Base-by-base conservation (phyloP, 1,284 basidiomycete genomes). In the Pulveroboletus sp. region DNA sequence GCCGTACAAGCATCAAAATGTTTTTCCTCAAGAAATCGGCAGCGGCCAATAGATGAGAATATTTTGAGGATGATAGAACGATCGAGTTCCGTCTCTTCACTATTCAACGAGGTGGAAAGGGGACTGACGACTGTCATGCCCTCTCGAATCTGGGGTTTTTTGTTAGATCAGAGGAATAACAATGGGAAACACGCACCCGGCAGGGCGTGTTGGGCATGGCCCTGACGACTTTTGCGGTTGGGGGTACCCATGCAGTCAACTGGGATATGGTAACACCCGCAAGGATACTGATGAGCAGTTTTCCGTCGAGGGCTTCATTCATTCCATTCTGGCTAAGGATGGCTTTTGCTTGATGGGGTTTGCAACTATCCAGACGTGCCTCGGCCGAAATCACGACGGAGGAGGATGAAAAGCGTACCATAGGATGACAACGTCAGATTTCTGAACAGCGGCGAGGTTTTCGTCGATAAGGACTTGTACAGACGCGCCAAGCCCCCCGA, bases 201-300 rank as follows among this genome's bases (percentile, higher is more conserved):
- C 93, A 94, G 10, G 97, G 96, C 2, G 97, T 99, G 72, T 99
- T 99, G 60, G 97, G 96, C 97, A 99, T 99, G 4, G 95, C 94
- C 52, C 97, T 86, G 49, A 98, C 88, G 49, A 98, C 92, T 62
- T 85, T 87, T 38, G 94, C 94, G n/a, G 78, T 79, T 0, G 86
- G 78, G 20, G 81, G 78, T 28, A 96, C 91, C 89, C 89, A 91
- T 11, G 74, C 79, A 49, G 79, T 75, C 42, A 99, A 79, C 74
- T 98, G 95, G 18, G 79, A 66, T 63, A 98, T 92, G 18, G 92
- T 96, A 7, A 98, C 88, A 62, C 97, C 97, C 11, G 97, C 96
- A 43, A 97, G 87, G 67, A 99, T 98, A 64, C 96, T 98, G 70
- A 98, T 92, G 57, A 99, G 79, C 2, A 99, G 83, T 75, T 99